phyloP scores from a whole-genome alignment of 2,329 filamentous ascomycete genomes.

The Sodiomyces alkalinus region DNA sequence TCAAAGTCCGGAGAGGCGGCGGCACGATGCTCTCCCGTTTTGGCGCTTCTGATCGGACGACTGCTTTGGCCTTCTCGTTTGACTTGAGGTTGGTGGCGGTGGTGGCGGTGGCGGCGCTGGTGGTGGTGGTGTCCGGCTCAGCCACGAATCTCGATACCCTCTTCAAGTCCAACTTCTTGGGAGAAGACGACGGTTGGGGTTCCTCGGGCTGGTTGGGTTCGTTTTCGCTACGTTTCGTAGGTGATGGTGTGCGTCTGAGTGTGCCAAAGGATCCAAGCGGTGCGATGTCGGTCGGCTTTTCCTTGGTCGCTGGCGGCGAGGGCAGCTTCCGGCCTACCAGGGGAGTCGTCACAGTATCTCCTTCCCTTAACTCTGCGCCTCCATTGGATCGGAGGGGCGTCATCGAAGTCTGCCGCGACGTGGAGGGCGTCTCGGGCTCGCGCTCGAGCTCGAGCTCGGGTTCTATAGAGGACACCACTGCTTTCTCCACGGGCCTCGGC shows the following conservation, averaged over 20 bases:
- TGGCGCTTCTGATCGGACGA: too few relatives aligned
- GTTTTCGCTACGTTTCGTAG: constrained; percentile 12
- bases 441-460: too few relatives aligned
- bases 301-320: background rate
- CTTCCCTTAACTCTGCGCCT: too few relatives aligned
- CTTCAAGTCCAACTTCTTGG: constrained; percentile 42
- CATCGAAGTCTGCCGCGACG: too few relatives aligned
- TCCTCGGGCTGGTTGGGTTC: constrained; percentile 17
- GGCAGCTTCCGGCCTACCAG: constrained; percentile 10
- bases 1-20: too few relatives aligned
- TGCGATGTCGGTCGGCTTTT: background rate
- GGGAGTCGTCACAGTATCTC: too few relatives aligned
- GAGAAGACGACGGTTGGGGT: constrained; percentile 29
- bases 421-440: constrained; percentile 9
- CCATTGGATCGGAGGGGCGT: too few relatives aligned
- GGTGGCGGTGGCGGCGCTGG: too few relatives aligned
- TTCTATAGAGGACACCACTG: background rate
- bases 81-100: too few relatives aligned
- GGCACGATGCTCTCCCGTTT: too few relatives aligned
- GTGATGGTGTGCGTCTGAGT: constrained; percentile 1
- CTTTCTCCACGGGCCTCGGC: constrained; percentile 8
- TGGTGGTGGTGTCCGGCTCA: constrained; percentile 17
- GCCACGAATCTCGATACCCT: constrained; percentile 44
- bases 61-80: too few relatives aligned
- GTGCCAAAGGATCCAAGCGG: constrained; percentile 1